Base-by-base conservation (phyloP, 2,329 filamentous ascomycete species). In the Verticillium albo-atrum region DNA sequence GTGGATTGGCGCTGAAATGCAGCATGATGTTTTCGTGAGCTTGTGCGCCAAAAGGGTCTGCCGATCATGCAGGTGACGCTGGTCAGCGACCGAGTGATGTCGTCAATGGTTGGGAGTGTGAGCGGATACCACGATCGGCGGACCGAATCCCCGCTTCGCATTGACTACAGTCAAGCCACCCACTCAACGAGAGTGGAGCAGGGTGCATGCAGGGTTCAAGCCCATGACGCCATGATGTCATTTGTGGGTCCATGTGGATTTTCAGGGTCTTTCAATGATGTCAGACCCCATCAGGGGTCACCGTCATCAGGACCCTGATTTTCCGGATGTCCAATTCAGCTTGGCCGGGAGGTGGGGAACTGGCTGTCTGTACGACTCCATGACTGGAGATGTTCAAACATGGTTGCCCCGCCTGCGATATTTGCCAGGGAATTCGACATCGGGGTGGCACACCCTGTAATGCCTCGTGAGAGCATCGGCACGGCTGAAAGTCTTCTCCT, bases 401-500 rank as follows among this genome's bases (percentile, higher is more conserved):
- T 61, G 58, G 42, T 64, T 54, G 3, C 61, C 62, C 20, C 72
- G 70, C 23, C 74, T 69, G n/a, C 71, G 69, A 51, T 82, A 78
- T 73, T 84, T 84, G 66, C 90, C 89, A n/a, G 89, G 88, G 67
- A 91, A 88, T 63, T 93, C 89, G 59, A 94, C 83, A 62, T 97
- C 91, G 0, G 94, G 93, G 73, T 97, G 94, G 64, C 96, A 94
- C 55, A 97, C 93, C 35, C 92, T 87, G 82, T 97, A 96, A 72
- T 99, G 95, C 62, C 95, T 82, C 15, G 94, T 98, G 54, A 98
- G 81, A 1, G 95, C 95, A 77, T 99, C 95, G 64, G 94, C 95
- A 60, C 95, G 87, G 67, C 92, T 97, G 71, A 99, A 99, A 0
- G 92, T 96, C 82, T 98, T 98, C 70, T 98, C 94, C 68, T 98